These are phyloP conservation scores for Chrysanthemum makinoi DNA, from an alignment of 129 eudicot genomes.

Conservation along the genomic window DNA sequence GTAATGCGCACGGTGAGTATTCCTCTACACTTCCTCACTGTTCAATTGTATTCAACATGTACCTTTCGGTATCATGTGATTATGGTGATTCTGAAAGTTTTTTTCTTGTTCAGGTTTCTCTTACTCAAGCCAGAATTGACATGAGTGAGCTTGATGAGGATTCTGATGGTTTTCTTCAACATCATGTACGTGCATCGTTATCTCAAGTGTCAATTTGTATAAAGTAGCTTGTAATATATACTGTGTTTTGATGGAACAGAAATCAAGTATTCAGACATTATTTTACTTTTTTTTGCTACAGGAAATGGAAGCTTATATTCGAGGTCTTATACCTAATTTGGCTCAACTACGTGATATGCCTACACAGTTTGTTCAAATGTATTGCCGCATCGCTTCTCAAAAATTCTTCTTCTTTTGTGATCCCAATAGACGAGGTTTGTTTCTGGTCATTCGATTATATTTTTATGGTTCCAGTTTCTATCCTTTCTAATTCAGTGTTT, in stretches of 20 bases:
- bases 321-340: slow-evolving; percentile 97
- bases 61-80: not conserved
- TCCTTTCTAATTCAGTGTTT: not conserved
- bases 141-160: slow-evolving; percentile 99
- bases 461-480: not conserved
- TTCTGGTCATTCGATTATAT: not conserved
- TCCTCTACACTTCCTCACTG: not conserved
- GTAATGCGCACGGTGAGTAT: slow-evolving; percentile 96
- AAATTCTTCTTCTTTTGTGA: slow-evolving; percentile 98
- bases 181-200: slow-evolving; percentile 53
- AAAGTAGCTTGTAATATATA: slow-evolving; percentile 5
- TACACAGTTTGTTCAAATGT: slow-evolving; percentile 72
- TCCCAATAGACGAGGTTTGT: slow-evolving; percentile 92
- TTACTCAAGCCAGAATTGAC: slow-evolving; percentile 97
- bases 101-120: slow-evolving; percentile 70
- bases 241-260: too few species aligned
- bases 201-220: slow-evolving; percentile 10
- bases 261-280: not conserved
- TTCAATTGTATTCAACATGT: not conserved
- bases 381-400: slow-evolving; percentile 90
- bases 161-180: slow-evolving; percentile 98
- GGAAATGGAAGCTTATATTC: slow-evolving; percentile 96
- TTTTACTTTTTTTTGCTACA: slow-evolving; percentile 20
- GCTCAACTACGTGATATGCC: slow-evolving; percentile 93
- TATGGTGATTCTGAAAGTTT: not conserved